Base-by-base conservation (phyloP, 2,329 filamentous ascomycete species). In the Alternaria novae-zelandiae region DNA sequence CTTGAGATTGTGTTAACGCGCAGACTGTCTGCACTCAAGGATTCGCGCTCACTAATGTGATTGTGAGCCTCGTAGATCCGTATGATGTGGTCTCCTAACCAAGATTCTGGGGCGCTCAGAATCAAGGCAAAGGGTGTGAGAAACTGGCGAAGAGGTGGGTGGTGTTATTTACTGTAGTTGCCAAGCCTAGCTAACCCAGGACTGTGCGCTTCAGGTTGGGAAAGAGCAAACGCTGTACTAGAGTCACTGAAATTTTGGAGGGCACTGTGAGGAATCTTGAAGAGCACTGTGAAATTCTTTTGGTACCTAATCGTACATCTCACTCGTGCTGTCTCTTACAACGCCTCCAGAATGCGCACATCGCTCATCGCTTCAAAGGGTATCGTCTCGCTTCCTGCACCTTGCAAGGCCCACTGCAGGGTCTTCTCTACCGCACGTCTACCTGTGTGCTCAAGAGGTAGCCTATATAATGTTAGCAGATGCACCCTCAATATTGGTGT, bases 401-500 rank as follows among this genome's bases (percentile, higher is more conserved):
- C 63, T 32, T 69, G 69, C 54, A 79, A 28, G 15, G 75, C 76
- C 74, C 78, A 79, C n/a, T 49, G 61, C 9, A 79, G 60, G 7
- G 79, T 73, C 65, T 79, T 80, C 63, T 80, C 80, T 53, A 87
- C 56, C 3, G 83, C 83, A 17, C 71, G 71, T 7, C 79, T 74
- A 26, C 82, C 82, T 51, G 82, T 76, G 49, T 75, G 71, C 70
- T 88, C 85, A 45, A 85, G 67, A 3, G 86, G 83, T 54, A 79
- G 13, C 71, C 64, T 66, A 7, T 2, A 21, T 2, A 11, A 15
- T 9, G n/a, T 58, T 25, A 58, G 46, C 5, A 30, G 2, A 21
- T 17, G 7, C 15, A 11, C 0, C n/a, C 13, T 17, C 21, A 23
- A 12, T 15, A 41, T 0, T 3, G 20, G 7, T 32, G 1, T 36